These are phyloP conservation scores for Pythium aquatile DNA, from an alignment of 352 stramenopile species.

Conservation along the genomic window DNA sequence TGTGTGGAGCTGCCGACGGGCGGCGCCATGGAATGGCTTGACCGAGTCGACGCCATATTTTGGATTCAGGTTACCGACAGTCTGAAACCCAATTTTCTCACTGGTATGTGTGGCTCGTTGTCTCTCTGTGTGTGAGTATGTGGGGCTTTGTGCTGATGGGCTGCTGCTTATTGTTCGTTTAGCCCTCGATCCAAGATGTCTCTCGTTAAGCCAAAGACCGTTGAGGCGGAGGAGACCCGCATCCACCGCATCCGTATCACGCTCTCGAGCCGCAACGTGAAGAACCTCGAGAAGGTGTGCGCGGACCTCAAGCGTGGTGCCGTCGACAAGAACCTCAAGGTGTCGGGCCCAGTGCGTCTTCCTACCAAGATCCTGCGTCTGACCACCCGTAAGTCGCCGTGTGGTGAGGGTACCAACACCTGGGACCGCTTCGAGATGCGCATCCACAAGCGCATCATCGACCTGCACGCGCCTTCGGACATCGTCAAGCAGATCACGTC, in stretches of 20 bases:
- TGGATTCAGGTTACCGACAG: constrained; percentile 92
- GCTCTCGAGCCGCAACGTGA: constrained; percentile 98
- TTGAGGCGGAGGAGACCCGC: constrained; percentile 81
- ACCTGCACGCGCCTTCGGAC: constrained; percentile 97
- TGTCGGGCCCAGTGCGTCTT: constrained; percentile 97
- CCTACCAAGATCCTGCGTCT: constrained; percentile 99
- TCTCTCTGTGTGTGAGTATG: constrained; percentile 5
- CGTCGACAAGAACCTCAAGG: constrained; percentile 98
- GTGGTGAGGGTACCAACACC: constrained; percentile 98
- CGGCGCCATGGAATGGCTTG: background rate
- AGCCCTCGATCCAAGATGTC: constrained; percentile 91
- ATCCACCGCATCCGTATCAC: constrained; percentile 99
- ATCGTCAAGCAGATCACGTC: constrained; percentile 99
- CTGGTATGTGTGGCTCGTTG: constrained; percentile 49
- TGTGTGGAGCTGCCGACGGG: background rate
- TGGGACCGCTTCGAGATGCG: constrained; percentile 99
- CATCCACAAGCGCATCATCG: constrained; percentile 99
- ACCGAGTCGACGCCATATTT: constrained; percentile 35
- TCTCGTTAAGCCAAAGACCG: constrained; percentile 84
- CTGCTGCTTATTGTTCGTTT: constrained; percentile 1
- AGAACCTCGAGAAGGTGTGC: constrained; percentile 99
- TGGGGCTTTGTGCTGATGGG: background rate
- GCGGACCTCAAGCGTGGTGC: constrained; percentile 97
- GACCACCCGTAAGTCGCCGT: constrained; percentile 99
- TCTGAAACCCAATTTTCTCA: constrained; percentile 58